A percentile compares a stretch with the other conserved stretches of the same genome.
Conservation (phyloP, 805 yeast genomes). For the Spencermartinsiella europaea region DNA sequence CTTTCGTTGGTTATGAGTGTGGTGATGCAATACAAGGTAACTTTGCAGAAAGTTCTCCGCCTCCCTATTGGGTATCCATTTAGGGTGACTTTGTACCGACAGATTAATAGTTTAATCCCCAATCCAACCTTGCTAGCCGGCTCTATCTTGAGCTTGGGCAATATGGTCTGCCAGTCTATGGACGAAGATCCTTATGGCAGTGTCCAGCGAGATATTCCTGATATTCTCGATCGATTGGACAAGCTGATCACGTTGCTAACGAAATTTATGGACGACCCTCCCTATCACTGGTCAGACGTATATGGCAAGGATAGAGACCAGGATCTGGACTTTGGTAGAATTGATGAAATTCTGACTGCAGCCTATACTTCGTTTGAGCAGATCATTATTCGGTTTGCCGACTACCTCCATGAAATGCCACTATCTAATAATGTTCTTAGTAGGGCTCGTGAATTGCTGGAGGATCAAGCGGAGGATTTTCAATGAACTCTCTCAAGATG, state of each 20-base stretch:
- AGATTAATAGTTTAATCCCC: conserved; percentile 23
- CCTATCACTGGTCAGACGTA: conserved; percentile 32
- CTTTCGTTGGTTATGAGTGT: neutral
- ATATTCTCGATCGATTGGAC: conserved; percentile 26
- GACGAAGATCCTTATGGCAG: conserved; percentile 37
- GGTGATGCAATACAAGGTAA: conserved; percentile 6
- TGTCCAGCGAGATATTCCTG: conserved; percentile 38
- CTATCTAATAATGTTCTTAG: conserved; percentile 15
- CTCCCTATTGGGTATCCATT: conserved; percentile 31
- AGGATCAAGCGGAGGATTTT: neutral
- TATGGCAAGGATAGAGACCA: conserved; percentile 10
- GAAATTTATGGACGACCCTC: conserved; percentile 24
- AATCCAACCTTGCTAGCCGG: conserved; percentile 24
- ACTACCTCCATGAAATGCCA: conserved; percentile 27
- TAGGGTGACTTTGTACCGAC: conserved; percentile 30
- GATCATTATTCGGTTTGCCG: conserved; percentile 26
- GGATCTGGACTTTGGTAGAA: conserved; percentile 17
- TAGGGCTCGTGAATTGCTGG: neutral
- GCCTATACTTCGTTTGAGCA: conserved; percentile 24
- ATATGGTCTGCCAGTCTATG: conserved; percentile 30
- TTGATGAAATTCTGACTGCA: conserved; percentile 14
- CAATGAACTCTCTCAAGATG: too few species aligned
- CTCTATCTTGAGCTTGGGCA: conserved; percentile 31
- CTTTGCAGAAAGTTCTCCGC: conserved; percentile 18
- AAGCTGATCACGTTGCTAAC: conserved; percentile 24